Percentiles rank a stretch among this genome's conserved stretches.
These are phyloP conservation scores for Ambrosiella cleistominuta DNA, from an alignment of 2,329 filamentous ascomycete species.

Conservation along the genomic window DNA sequence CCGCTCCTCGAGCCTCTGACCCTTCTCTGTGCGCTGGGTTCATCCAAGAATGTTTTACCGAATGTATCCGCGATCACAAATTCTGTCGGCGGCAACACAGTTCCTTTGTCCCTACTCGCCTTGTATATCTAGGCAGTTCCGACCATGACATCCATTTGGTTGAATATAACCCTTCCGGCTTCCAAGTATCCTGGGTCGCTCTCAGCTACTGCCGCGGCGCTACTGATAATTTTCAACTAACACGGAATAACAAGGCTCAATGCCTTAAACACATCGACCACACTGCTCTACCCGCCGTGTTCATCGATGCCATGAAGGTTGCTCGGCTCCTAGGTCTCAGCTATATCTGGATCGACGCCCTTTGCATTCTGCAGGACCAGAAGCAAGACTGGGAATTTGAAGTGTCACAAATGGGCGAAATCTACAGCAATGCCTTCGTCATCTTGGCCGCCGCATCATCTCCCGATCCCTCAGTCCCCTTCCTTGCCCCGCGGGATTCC, in stretches of 20 bases:
- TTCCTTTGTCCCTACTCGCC: constrained; percentile 8
- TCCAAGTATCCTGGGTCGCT: constrained; percentile 11
- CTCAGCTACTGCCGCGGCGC: constrained; percentile 13
- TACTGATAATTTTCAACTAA: constrained; percentile 4
- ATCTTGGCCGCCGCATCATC: constrained; percentile 13
- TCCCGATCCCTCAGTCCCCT: constrained; percentile 1
- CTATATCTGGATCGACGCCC: constrained; percentile 21
- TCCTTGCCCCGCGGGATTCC: constrained; percentile 8
- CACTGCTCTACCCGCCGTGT: constrained; percentile 14
- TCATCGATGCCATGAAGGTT: constrained; percentile 18
- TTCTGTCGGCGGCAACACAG: constrained; percentile 7
- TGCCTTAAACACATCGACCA: constrained; percentile 7
- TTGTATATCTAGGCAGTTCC: constrained; percentile 7
- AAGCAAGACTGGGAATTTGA: constrained; percentile 14
- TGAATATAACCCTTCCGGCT: constrained; percentile 8
- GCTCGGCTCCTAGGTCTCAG: constrained; percentile 15
- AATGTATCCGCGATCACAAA: constrained; percentile 10
- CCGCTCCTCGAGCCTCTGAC: constrained; percentile 11
- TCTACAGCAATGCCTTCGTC: constrained; percentile 14
- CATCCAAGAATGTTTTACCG: constrained; percentile 4
- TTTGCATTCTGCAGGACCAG: constrained; percentile 20
- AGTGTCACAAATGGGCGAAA: constrained; percentile 13
- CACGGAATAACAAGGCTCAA: constrained; percentile 4
- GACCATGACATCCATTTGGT: constrained; percentile 6
- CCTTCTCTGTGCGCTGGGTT: constrained; percentile 6